Evolutionary conservation across 306 rosid species (phyloP).

Genomic region (Vigna trinervia): DNA sequence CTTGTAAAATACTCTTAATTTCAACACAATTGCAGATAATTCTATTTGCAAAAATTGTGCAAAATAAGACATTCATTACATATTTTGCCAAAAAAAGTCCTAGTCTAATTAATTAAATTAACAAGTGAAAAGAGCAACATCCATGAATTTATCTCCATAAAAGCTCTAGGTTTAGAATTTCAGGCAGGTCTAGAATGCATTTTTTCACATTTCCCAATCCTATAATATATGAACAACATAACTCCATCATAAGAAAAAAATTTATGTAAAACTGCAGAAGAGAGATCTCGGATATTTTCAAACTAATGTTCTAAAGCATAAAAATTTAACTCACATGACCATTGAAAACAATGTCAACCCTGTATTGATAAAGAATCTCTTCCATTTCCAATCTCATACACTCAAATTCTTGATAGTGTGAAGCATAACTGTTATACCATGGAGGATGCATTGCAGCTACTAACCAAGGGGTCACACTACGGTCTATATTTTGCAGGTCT

Average conservation of each 20-base stretch:
- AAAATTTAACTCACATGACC: slow-evolving; percentile 81
- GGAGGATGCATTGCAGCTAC: slow-evolving; percentile 91
- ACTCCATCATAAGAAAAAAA: background rate
- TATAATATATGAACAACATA: background rate
- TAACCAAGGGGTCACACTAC: slow-evolving; percentile 79
- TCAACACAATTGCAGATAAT: background rate
- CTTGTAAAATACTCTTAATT: background rate
- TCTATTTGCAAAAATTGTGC: background rate
- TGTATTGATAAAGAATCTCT: slow-evolving; percentile 69
- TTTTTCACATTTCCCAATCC: slow-evolving; percentile 1
- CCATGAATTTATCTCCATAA: too few species aligned
- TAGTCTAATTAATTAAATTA: too few species aligned
- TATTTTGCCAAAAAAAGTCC: too few species aligned
- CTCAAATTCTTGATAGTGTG: slow-evolving; percentile 93
- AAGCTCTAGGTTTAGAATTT: too few species aligned
- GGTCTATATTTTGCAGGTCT: slow-evolving; percentile 63
- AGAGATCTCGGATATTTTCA: slow-evolving; percentile 31
- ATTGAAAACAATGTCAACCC: slow-evolving; percentile 76
- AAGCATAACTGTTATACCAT: slow-evolving; percentile 91
- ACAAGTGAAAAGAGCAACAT: too few species aligned
- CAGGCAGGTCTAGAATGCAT: too few species aligned
- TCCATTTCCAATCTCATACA: slow-evolving; percentile 98
- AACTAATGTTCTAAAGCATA: slow-evolving; percentile 5
- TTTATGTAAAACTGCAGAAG: background rate
- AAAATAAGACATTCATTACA: background rate